Conservation (phyloP, 2,329 filamentous ascomycete genomes). For the Talaromyces sp. region DNA sequence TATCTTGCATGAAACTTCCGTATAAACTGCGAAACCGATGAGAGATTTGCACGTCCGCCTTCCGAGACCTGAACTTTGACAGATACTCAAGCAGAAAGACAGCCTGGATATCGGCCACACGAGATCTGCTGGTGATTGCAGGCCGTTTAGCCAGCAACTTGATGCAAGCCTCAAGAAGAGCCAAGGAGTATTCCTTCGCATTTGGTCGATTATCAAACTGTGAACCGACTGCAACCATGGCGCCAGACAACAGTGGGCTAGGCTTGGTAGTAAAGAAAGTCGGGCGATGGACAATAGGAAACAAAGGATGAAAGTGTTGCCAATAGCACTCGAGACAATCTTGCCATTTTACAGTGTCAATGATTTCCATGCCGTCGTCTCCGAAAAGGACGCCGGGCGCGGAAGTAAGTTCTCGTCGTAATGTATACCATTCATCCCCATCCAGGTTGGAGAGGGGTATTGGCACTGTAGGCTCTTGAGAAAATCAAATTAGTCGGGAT, state of each 20-base stretch:
- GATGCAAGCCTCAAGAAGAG: slow-evolving; percentile 29
- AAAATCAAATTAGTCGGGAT: neutral
- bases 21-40: slow-evolving; percentile 30
- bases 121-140: slow-evolving; percentile 29
- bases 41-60: slow-evolving; percentile 30
- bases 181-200: slow-evolving; percentile 30
- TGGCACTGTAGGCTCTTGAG: slow-evolving; percentile 32
- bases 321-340: slow-evolving; percentile 33
- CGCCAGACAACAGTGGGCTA: slow-evolving; percentile 28
- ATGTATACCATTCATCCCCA: slow-evolving; percentile 31
- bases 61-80: slow-evolving; percentile 29
- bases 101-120: slow-evolving; percentile 31
- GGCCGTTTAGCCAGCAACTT: slow-evolving; percentile 28
- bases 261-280: slow-evolving; percentile 29
- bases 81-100: slow-evolving; percentile 33
- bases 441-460: slow-evolving; percentile 38
- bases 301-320: slow-evolving; percentile 32
- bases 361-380: slow-evolving; percentile 32
- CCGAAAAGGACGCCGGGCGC: slow-evolving; percentile 29
- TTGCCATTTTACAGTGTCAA: slow-evolving; percentile 30
- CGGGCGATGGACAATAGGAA: slow-evolving; percentile 31
- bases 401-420: slow-evolving; percentile 36
- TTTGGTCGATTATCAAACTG: slow-evolving; percentile 32
- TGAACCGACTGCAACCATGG: slow-evolving; percentile 34
- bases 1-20: slow-evolving; percentile 27